Base-by-base conservation (phyloP, 2,329 filamentous ascomycete species). In the Penicillium verrucosum region DNA sequence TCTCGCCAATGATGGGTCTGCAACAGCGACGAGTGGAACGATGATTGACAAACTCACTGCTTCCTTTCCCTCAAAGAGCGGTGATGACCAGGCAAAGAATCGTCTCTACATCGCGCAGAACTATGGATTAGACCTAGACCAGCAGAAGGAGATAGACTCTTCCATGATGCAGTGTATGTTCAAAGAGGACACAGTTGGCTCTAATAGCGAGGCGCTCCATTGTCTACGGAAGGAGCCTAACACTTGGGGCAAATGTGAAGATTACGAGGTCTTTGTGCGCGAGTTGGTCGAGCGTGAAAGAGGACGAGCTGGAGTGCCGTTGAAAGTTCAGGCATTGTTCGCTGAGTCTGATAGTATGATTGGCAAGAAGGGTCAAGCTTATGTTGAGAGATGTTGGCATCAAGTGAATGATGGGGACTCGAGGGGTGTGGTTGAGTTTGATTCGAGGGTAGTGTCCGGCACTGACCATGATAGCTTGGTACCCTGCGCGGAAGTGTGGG, bases 301-400 rank as follows among this genome's bases (percentile, higher is more conserved):
- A 32, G 12, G 3, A 10, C 18, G 44, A 46, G 27, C 16, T 8
- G 25, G 30, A 18, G 21, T 5, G 18, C n/a, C 46, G 65, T 43
- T 76, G 25, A 67, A 46, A 4, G 46, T 79, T 2, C 49, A 64
- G 12, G 60, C 68, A 0, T 75, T 67, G 51, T 78, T 77, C 59
- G 73, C 72, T 1, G 70, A 67, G 16, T 69, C 64, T 3, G 79
- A 81, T 65, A 60, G 71, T 1, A 69, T 81, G 74, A 75, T 77
- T 43, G 77, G 76, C 0, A 69, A 70, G 42, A 66, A 67, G 12
- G 79, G 79, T 3, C 70, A 72, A 64, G 53, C 65, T 40, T 80
- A 78, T 65, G 77, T 79, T 47, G 70, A 78, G 54, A 44, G 70
- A 4, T 77, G 76, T 52, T 81, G 76, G 75, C 59, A 50, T 21